Conservation (phyloP, 352 stramenopile species). For the Pythium angustatum region DNA sequence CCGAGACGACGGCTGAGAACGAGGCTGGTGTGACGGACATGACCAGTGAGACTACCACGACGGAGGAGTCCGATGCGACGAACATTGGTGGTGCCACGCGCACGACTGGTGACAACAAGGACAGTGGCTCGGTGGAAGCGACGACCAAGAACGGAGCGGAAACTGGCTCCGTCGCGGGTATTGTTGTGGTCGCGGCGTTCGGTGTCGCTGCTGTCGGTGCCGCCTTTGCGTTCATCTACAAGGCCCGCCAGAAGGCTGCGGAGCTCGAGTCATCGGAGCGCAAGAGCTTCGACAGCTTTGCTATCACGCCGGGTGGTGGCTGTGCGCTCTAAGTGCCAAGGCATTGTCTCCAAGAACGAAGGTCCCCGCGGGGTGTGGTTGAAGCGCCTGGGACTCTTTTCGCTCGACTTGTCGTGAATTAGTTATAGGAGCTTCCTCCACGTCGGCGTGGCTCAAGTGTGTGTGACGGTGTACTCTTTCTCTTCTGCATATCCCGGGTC, state of each 20-base stretch:
- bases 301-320: constrained; percentile 54
- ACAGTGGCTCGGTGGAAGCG: constrained; percentile 25
- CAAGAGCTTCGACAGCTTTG: constrained; percentile 50
- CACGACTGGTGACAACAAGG: constrained; percentile 6
- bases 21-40: constrained; percentile 23
- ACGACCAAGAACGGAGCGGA: constrained; percentile 38
- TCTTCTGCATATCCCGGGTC: constrained; percentile 18
- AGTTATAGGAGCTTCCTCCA: constrained; percentile 29
- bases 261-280: constrained; percentile 52
- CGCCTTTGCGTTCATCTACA: constrained; percentile 81
- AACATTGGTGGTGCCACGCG: neutral
- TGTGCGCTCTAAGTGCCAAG: constrained; percentile 46
- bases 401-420: constrained; percentile 22
- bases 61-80: neutral
- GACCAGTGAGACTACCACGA: neutral
- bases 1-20: constrained; percentile 14
- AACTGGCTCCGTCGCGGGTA: constrained; percentile 22
- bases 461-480: constrained; percentile 16
- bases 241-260: constrained; percentile 63
- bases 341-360: constrained; percentile 12
- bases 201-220: constrained; percentile 44
- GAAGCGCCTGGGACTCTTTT: constrained; percentile 25
- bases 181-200: constrained; percentile 35
- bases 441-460: constrained; percentile 21
- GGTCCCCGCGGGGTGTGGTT: constrained; percentile 22